Evolutionary conservation across 495 filamentous ascomycete species (phyloP).

Genomic region (Aspergillus kassunensis): DNA sequence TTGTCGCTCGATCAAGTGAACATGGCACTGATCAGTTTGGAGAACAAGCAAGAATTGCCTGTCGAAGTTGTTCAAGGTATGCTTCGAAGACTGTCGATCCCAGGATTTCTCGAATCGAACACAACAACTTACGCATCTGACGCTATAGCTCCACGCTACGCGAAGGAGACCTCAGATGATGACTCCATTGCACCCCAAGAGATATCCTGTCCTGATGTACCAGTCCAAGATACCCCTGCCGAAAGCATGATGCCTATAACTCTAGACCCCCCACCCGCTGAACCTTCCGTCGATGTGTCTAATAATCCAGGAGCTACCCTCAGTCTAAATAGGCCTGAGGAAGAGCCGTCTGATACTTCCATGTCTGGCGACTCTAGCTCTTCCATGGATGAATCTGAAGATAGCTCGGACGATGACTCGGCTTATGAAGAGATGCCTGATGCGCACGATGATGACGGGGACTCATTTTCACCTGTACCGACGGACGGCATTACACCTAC

Average conservation of each 20-base stretch:
- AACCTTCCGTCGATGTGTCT: not conserved
- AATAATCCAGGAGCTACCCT: not conserved
- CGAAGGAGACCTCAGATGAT: not conserved
- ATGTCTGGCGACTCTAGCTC: constrained; percentile 33
- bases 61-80: constrained; percentile 26
- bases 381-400: constrained; percentile 41
- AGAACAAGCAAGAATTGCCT: constrained; percentile 24
- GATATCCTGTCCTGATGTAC: not conserved
- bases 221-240: not conserved
- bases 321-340: not conserved
- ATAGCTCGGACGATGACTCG: constrained; percentile 20
- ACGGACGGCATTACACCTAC: not conserved
- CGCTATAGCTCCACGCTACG: constrained; percentile 2
- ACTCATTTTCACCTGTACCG: not conserved
- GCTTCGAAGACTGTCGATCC: constrained; percentile 3
- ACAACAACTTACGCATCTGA: not conserved
- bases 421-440: constrained; percentile 18
- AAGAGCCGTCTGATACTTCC: constrained; percentile 15
- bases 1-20: constrained; percentile 39
- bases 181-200: not conserved
- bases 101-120: not conserved
- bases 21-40: constrained; percentile 29
- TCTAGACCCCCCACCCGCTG: not conserved
- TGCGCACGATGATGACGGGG: not conserved
- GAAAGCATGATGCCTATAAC: not conserved